Base-by-base conservation (phyloP, 768 basidiomycete genomes). In the Boletus huronensis region DNA sequence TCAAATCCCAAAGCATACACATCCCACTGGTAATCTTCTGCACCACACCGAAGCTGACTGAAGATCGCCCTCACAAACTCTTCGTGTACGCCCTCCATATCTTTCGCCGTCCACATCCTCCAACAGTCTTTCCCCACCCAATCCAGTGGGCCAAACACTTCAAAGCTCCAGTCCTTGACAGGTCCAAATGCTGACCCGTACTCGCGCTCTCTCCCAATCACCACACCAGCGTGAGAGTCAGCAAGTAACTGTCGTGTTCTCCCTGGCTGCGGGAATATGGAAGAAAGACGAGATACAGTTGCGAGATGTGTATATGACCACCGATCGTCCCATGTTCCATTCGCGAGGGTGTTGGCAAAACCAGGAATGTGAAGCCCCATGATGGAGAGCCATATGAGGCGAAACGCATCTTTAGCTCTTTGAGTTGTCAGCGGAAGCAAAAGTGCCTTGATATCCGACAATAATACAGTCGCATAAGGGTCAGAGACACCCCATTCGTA, bases 331-430 rank as follows among this genome's bases (percentile, higher is more conserved):
- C 79, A 79, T 50, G 78, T 74, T 32, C 71, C 66, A 31, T 58
- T 57, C 2, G 74, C 72, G 42, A 82, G 60, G 3, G 75, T 75
- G 21, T 70, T 59, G 25, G 75, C 64, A 62, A 90, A 78, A 1
- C 87, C 88, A 39, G 91, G 90, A 28, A 90, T 72, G 61, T 85
- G 79, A 28, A 92, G 77, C 21, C 91, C 89, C 35, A 85, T 69
- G 63, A 86, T 74, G 7, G 84, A 82, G 11, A 93, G 72, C 86
- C 86, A 92, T 23, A 81, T 78, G 41, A 83, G 64, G 5, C 90
- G 82, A 58, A 93, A 82, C 7, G 77, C 74, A 38, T 79, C 61
- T 71, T 81, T 82, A 0, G 81, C 80, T 26, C 62, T 67, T 13
- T 61, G 55, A 17, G 78, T 75, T 14, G 67, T 70, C 42, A 88